Evolutionary conservation across 352 stramenopile species (phyloP), one percentile per base, ranked within the genome.

Genomic region (Pythium guiyangense): DNA sequence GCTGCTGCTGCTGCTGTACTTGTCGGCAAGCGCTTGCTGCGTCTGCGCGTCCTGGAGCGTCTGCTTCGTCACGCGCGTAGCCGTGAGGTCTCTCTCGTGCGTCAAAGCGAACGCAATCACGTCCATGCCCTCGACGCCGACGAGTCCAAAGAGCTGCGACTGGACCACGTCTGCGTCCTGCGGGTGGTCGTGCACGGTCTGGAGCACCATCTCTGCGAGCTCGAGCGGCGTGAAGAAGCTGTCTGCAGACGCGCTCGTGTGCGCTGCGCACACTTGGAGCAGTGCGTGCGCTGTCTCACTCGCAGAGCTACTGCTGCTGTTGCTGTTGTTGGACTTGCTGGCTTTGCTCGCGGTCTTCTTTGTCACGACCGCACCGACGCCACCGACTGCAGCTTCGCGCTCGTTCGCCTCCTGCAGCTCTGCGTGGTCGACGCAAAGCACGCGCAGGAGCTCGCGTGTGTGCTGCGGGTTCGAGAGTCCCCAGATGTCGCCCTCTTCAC

Each of bases 81-180:
- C 57, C 11, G 49, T 54, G 3, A 86, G 54, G 12, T 71, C 64
- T 25, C 69, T 37, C 50, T 74, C 52, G 34, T 87, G 71, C 56
- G 89, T 78, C 39, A 90, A 65, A 37, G 79, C 73, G 49, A 92
- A 90, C 12, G 83, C 72, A 54, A 94, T 94, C 14, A 94, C 59
- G 35, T 92, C 82, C 78, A 94, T 89, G 61, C 84, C 82, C 49
- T 94, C 82, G 18, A 90, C 81, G n/a, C 84, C 84, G 2, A 94
- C 77, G 44, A 94, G 82, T 2, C 82, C 76, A 54, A 94, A 94
- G 48, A 94, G 71, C 52, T 90, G 81, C 63, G 73, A 68, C 52
- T 92, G 81, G 20, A 88, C 69, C 9, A 68, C 67, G 50, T 94
- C 81, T 1, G 73, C 67, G 57, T 90, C 73, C 31, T 64, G 62